phyloP scores from a whole-genome alignment of 495 filamentous ascomycete species.

The Penicillium parvum region DNA sequence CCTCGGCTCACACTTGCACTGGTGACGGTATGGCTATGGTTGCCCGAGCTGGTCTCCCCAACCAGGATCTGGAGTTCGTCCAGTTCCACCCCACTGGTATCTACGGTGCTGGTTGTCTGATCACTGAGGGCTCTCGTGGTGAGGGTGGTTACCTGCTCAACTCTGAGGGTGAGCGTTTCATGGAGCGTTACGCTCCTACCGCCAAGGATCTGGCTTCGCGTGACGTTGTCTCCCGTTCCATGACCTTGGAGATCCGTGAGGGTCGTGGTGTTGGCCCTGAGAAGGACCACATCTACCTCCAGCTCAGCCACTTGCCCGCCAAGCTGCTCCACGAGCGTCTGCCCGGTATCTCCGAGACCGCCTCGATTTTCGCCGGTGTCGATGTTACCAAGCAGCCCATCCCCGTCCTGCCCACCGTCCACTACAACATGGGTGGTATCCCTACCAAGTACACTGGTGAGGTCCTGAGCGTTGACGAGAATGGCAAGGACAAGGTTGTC shows the following conservation, averaged over 20 bases:
- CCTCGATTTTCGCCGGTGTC: slow-evolving; percentile 92
- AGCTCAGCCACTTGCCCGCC: slow-evolving; percentile 87
- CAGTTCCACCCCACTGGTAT: slow-evolving; percentile 99
- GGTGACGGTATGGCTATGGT: slow-evolving; percentile 99
- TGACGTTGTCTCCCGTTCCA: slow-evolving; percentile 92
- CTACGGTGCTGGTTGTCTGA: slow-evolving; percentile 97
- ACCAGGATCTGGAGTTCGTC: slow-evolving; percentile 99
- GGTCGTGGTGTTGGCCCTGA: slow-evolving; percentile 93
- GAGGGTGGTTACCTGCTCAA: slow-evolving; percentile 98
- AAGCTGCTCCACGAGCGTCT: slow-evolving; percentile 93
- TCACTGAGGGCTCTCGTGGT: slow-evolving; percentile 96
- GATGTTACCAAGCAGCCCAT: slow-evolving; percentile 96
- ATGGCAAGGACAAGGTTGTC: slow-evolving; percentile 86
- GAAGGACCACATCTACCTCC: slow-evolving; percentile 96
- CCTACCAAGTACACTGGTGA: slow-evolving; percentile 96
- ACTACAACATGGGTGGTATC: slow-evolving; percentile 99
- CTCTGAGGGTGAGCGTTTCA: slow-evolving; percentile 95
- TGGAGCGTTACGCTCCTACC: slow-evolving; percentile 96
- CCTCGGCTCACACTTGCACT: slow-evolving; percentile 95
- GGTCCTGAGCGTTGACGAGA: slow-evolving; percentile 78
- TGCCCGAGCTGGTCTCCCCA: slow-evolving; percentile 91
- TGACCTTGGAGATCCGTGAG: slow-evolving; percentile 96
- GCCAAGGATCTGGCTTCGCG: slow-evolving; percentile 93
- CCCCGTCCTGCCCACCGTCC: slow-evolving; percentile 92
- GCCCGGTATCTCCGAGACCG: slow-evolving; percentile 96